Evolutionary conservation across 768 basidiomycete genomes (phyloP), one percentile per base, ranked within the genome.

Genomic region (Vararia minispora): DNA sequence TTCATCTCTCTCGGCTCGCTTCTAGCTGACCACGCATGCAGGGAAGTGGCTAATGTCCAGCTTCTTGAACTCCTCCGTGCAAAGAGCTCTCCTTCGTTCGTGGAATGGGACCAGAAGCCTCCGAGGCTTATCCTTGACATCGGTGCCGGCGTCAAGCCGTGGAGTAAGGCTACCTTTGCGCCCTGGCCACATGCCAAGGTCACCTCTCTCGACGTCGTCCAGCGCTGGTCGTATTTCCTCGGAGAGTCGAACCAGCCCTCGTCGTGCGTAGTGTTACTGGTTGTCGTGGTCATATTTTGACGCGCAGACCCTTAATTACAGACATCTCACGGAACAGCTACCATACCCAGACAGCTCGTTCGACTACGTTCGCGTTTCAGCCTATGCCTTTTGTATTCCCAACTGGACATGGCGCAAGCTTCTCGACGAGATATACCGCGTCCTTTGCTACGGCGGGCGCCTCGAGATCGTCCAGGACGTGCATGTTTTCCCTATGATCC

Each of bases 401-500:
- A 55, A 65, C 30, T 59, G 68, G 5, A 57, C 64, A 27, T 88
- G 85, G 85, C 58, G 66, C 23, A 57, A 58, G 13, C 59, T 88
- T 9, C 41, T 88, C 14, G 45, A 52, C 0, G 79, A 89, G 65
- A 70, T 68, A 4, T 55, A 65, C 12, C 77, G 86, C 18, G 67
- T 88, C 8, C 62, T 88, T 11, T 60, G 58, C 10, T 62, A 62
- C 5, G 71, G 66, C 12, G 85, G 86, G 3, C 68, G 71, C 7
- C 58, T 88, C 2, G 86, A 89, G 54, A 49, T 86, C 33, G 73
- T 88, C 35, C 80, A 85, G 55, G 84, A 88, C 54, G 60, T 79
- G 47, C 58, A 81, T 24, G 54, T 70, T 45, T 84, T 83, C 48
- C 76, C 82, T 1, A 74, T 72, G 41, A 61, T 66, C n/a, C 11